phyloP scores from a whole-genome alignment of 208 protist genomes.

The Acanthamoeba culbertsoni region DNA sequence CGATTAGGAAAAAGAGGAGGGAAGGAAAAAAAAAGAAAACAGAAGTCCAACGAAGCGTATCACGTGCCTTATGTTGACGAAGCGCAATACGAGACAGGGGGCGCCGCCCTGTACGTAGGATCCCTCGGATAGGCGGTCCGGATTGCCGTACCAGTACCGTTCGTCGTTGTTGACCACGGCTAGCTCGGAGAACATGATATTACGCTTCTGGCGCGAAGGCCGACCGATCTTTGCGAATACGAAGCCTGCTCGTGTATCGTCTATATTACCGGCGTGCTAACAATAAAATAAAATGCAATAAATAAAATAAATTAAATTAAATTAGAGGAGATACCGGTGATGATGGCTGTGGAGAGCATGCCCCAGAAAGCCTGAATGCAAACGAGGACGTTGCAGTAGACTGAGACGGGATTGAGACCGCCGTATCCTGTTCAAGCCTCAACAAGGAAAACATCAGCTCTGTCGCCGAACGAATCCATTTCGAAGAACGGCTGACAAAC shows the following conservation, averaged over 20 bases:
- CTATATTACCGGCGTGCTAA: no score
- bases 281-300: no score
- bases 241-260: no score
- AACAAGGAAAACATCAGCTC: background rate
- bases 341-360: constrained; percentile 46
- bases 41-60: background rate
- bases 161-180: constrained; percentile 33
- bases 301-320: no score
- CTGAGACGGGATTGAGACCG: background rate
- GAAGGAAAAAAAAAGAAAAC: background rate
- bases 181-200: constrained; percentile 45
- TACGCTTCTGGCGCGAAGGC: constrained; percentile 38
- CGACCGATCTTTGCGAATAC: constrained; percentile 54
- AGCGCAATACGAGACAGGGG: constrained; percentile 20
- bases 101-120: constrained; percentile 10
- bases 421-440: constrained; percentile 1
- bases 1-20: no score
- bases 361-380: constrained; percentile 55
- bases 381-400: constrained; percentile 45
- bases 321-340: background rate
- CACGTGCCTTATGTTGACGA: background rate
- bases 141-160: background rate
- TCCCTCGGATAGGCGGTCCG: constrained; percentile 2
- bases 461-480: background rate
- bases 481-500: background rate